A percentile compares a stretch with the other conserved stretches of the same genome.
Evolutionary conservation across 805 yeast genomes (phyloP).

Genomic region (Cephaloascus albidus): DNA sequence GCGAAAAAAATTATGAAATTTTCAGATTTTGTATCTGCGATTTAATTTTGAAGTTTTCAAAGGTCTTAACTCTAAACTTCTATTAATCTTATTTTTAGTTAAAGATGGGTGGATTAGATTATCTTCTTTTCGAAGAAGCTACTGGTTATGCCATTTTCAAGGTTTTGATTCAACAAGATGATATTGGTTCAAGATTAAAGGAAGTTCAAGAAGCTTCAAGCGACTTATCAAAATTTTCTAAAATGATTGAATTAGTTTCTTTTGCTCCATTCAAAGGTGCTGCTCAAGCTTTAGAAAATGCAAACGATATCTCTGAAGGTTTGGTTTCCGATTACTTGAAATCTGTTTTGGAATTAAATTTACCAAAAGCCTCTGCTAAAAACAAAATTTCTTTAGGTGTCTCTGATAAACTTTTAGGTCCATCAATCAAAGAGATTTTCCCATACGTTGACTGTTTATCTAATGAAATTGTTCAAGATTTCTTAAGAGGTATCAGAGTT

Average conservation of each 20-base stretch:
- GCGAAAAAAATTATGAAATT: not conserved
- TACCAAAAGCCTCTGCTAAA: constrained; percentile 68
- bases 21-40: not conserved
- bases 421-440: constrained; percentile 86
- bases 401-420: constrained; percentile 92
- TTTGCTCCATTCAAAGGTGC: constrained; percentile 99
- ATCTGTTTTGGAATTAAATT: constrained; percentile 79
- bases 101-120: constrained; percentile 72
- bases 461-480: constrained; percentile 88
- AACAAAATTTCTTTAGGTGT: constrained; percentile 72
- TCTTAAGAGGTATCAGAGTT: constrained; percentile 88
- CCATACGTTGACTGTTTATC: constrained; percentile 86
- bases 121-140: constrained; percentile 93
- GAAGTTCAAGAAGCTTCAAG: constrained; percentile 89
- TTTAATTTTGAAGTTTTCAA: no score
- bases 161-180: constrained; percentile 89
- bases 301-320: constrained; percentile 97
- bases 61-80: no score
- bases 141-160: constrained; percentile 97
- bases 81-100: not conserved
- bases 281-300: constrained; percentile 97
- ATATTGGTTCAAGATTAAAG: constrained; percentile 80
- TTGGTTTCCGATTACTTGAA: constrained; percentile 88
- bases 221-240: constrained; percentile 82
- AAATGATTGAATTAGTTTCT: constrained; percentile 85